Evolutionary conservation across 805 yeast species (phyloP).

Genomic region (Debaryomyces maramus): DNA sequence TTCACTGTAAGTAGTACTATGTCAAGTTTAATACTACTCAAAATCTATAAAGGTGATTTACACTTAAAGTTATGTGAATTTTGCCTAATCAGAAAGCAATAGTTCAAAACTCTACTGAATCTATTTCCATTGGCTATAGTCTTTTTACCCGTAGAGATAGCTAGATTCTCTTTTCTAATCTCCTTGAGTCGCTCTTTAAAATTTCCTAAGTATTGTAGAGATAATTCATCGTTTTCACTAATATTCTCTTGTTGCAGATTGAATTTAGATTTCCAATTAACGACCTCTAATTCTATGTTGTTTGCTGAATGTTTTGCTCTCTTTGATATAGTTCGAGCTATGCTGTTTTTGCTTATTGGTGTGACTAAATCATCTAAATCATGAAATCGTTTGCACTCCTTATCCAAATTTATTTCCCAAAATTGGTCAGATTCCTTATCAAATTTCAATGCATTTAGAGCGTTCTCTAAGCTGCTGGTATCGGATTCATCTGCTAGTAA

Average conservation of each 20-base stretch:
- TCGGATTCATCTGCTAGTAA: neutral
- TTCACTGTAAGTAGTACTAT: neutral
- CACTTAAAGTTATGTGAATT: too few relatives aligned
- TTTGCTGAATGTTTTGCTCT: too few relatives aligned
- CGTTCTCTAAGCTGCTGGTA: neutral
- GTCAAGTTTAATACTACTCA: too few relatives aligned
- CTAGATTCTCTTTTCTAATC: neutral
- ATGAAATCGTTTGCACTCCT: too few relatives aligned
- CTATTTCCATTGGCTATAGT: neutral
- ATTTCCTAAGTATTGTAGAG: neutral
- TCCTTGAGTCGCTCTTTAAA: neutral
- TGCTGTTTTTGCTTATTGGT: too few relatives aligned
- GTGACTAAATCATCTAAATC: too few relatives aligned
- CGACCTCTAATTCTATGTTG: too few relatives aligned
- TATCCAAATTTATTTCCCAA: too few relatives aligned
- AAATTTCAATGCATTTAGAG: neutral
- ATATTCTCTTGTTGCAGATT: neutral
- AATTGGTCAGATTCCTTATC: neutral
- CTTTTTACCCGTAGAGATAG: neutral
- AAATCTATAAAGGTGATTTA: too few relatives aligned
- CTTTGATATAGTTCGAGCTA: too few relatives aligned
- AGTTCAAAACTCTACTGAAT: neutral
- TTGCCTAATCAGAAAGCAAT: neutral
- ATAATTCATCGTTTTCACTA: neutral
- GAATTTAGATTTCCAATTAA: too few relatives aligned